Conservation (phyloP, 495 filamentous ascomycete species). For the Podospora appendiculata region DNA sequence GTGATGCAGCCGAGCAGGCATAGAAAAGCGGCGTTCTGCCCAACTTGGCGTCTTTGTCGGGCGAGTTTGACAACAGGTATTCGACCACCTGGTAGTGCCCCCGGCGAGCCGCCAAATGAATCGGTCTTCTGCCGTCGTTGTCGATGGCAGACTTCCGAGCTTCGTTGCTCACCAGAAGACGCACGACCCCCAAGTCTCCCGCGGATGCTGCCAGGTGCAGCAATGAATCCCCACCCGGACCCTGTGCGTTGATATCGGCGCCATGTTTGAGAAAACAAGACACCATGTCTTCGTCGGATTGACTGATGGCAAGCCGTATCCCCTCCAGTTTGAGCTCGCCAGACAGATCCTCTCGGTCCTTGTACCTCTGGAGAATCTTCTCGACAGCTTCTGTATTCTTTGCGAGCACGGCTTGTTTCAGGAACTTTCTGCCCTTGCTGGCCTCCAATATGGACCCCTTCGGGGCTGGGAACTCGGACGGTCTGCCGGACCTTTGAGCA, state of each 20-base stretch:
- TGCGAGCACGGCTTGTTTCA: neutral
- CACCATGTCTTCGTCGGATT: neutral
- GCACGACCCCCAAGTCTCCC: conserved; percentile 8
- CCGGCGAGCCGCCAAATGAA: conserved; percentile 5
- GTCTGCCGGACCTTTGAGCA: neutral
- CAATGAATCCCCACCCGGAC: conserved; percentile 1
- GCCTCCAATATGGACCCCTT: neutral
- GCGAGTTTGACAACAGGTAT: conserved; percentile 1
- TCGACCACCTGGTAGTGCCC: conserved; percentile 4
- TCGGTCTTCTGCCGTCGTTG: conserved; percentile 1
- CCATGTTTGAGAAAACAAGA: conserved; percentile 4
- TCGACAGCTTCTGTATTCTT: neutral
- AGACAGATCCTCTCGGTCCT: neutral
- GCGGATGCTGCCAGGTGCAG: conserved; percentile 10
- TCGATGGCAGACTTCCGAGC: conserved; percentile 1
- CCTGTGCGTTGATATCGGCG: conserved; percentile 7
- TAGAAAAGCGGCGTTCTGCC: conserved; percentile 7
- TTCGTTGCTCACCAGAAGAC: conserved; percentile 5
- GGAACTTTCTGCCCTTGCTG: neutral
- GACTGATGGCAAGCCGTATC: conserved; percentile 1
- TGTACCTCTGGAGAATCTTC: neutral
- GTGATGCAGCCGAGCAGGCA: conserved; percentile 12
- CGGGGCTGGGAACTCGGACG: neutral
- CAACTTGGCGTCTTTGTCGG: neutral
- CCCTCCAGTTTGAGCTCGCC: neutral